Evolutionary conservation across 2,329 filamentous ascomycete species (phyloP), one percentile per base, ranked within the genome.

Genomic region (Amylocarpus encephaloides): DNA sequence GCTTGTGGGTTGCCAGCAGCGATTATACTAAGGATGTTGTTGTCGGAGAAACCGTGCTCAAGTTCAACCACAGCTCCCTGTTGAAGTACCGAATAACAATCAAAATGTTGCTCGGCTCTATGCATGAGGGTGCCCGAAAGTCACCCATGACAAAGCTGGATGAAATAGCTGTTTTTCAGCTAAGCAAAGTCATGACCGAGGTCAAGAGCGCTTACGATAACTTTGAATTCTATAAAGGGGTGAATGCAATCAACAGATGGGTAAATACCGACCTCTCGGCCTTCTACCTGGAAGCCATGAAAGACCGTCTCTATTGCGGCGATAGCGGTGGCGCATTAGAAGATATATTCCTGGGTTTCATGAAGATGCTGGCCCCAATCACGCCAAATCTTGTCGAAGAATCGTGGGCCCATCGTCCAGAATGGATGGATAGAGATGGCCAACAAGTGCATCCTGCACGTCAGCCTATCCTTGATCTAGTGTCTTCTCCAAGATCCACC

Each of bases 241-340:
- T 90, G 5, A 80, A 75, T 52, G 70, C 77, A 3, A 75, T 97
- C 56, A 94, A 91, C 67, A 79, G 80, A 55, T 96, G 91, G 83
- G 77, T 95, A 52, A 82, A 83, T 49, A 82, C 77, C 19, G 88
- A 96, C 59, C 76, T 98, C 19, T 96, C 90, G 0, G 85, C 92
- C 0, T 95, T 96, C 67, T 98, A 97, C 67, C 81, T 98, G 50
- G 93, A 98, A 68, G 83, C 87, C 0, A 76, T 91, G 61, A 98
- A 98, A 68, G 93, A 98, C 63, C 78, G 88, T 2, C 74, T 97
- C 1, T 98, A 98, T 71, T 93, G 91, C 41, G 88, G 86, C 29
- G 79, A 83, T 53, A 79, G 79, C 12, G 75, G 78, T 12, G 85
- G 86, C 42, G 73, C 78, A 4, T 69, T 87, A 43, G 77, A 80